These are phyloP conservation scores for Astrephomene gubernaculifera DNA, from an alignment of 139 green algal genomes.

Conservation along the genomic window DNA sequence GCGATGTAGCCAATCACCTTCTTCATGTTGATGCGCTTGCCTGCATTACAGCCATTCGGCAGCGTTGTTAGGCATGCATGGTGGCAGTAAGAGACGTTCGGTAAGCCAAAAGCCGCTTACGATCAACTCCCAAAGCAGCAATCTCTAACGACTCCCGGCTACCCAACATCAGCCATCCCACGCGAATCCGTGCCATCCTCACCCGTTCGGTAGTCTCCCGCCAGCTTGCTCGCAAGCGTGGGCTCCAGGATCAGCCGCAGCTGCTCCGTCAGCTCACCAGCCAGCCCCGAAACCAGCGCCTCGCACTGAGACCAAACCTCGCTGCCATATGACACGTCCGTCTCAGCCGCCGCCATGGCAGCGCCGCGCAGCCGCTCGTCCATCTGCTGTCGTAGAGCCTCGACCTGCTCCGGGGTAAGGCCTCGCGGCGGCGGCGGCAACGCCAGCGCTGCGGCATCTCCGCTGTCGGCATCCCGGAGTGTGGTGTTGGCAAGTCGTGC, in stretches of 20 bases:
- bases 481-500: constrained; percentile 3
- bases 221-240: constrained; percentile 87
- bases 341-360: constrained; percentile 39
- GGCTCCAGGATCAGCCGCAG: constrained; percentile 97
- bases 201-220: constrained; percentile 93
- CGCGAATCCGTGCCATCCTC: too few species aligned
- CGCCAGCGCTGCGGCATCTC: not conserved
- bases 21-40: constrained; percentile 99
- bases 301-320: constrained; percentile 88
- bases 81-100: too few species aligned
- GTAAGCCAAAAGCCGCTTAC: too few species aligned
- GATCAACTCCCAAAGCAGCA: too few species aligned
- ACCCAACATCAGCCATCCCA: too few species aligned
- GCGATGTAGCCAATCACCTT: constrained; percentile 99
- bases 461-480: constrained; percentile 7
- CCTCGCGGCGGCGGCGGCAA: not conserved
- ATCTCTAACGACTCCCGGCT: not conserved
- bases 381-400: constrained; percentile 67
- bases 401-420: constrained; percentile 32
- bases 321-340: constrained; percentile 45
- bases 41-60: constrained; percentile 8
- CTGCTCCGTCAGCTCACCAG: constrained; percentile 95
- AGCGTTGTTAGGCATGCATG: not conserved
- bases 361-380: constrained; percentile 61
- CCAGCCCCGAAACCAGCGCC: constrained; percentile 76